These are phyloP conservation scores for Ascochyta clinopodiicola DNA, from an alignment of 2,329 filamentous ascomycete species.

Conservation along the genomic window DNA sequence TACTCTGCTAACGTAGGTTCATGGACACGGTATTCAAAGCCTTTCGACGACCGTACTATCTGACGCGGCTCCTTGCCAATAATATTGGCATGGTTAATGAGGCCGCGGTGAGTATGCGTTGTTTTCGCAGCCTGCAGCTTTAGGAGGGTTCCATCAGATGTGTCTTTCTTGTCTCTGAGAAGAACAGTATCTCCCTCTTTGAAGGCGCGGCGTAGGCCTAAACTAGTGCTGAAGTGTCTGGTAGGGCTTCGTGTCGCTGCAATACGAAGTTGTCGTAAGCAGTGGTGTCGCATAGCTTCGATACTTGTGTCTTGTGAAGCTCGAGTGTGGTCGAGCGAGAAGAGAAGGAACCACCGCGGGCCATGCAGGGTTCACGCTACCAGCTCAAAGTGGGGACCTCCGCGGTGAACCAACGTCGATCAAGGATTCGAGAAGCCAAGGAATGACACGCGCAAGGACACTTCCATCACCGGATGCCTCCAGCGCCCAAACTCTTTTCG, in stretches of 20 bases:
- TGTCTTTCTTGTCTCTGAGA: slow-evolving; percentile 49
- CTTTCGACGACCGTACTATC: slow-evolving; percentile 62
- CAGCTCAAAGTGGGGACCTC: slow-evolving; percentile 10
- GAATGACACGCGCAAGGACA: slow-evolving; percentile 19
- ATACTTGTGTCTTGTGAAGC: not conserved
- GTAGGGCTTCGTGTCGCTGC: slow-evolving; percentile 7
- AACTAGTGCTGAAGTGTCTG: slow-evolving; percentile 29
- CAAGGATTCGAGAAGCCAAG: slow-evolving; percentile 29
- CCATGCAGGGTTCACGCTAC: slow-evolving; percentile 17
- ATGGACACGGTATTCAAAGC: slow-evolving; percentile 62
- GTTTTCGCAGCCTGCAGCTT: slow-evolving; percentile 46
- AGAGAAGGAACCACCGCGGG: not conserved
- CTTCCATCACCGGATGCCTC: slow-evolving; percentile 17
- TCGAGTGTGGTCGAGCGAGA: slow-evolving; percentile 10
- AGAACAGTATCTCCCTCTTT: slow-evolving; percentile 51
- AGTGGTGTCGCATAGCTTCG: slow-evolving; percentile 29
- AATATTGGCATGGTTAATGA: slow-evolving; percentile 61
- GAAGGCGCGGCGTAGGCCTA: slow-evolving; percentile 31
- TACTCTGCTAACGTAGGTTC: slow-evolving; percentile 77
- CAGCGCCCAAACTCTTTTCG: not conserved
- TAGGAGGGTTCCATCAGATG: slow-evolving; percentile 48
- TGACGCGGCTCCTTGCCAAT: slow-evolving; percentile 69
- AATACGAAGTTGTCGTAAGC: slow-evolving; percentile 13
- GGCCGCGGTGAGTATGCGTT: slow-evolving; percentile 56
- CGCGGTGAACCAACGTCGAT: slow-evolving; percentile 23